Evolutionary conservation across 345 rosid genomes (phyloP).

Genomic region (Eucalyptus erythrocorys): DNA sequence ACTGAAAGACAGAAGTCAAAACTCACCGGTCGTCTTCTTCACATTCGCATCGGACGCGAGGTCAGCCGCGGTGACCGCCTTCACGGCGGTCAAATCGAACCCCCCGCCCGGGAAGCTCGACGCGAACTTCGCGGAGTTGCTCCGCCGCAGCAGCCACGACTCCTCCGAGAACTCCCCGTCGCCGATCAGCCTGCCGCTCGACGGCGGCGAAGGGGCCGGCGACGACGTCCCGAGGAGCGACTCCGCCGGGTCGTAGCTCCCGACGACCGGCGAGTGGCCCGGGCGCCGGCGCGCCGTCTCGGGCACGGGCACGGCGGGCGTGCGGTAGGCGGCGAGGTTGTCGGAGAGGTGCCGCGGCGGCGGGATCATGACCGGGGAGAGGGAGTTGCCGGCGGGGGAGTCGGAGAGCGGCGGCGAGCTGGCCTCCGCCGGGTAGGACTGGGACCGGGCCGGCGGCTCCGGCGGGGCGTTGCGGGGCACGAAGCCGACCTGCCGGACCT

Average conservation of each 20-base stretch:
- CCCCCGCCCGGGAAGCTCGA: constrained; percentile 70
- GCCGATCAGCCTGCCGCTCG: constrained; percentile 3
- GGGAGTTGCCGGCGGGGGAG: constrained; percentile 53
- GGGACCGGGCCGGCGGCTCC: constrained; percentile 15
- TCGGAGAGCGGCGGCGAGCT: constrained; percentile 16
- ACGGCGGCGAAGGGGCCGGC: constrained; percentile 12
- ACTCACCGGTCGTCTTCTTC: not conserved
- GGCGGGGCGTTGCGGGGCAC: constrained; percentile 48
- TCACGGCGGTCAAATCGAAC: constrained; percentile 50
- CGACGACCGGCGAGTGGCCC: not conserved
- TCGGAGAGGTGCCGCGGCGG: constrained; percentile 64
- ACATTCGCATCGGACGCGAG: constrained; percentile 42
- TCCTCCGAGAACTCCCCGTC: constrained; percentile 19
- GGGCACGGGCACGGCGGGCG: constrained; percentile 4
- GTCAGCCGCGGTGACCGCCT: constrained; percentile 46
- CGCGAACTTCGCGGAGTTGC: constrained; percentile 21
- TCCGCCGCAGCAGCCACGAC: constrained; percentile 12
- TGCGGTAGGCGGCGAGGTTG: constrained; percentile 10
- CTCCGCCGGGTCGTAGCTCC: constrained; percentile 43
- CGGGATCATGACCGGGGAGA: constrained; percentile 85
- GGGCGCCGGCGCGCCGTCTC: not conserved
- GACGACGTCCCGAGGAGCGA: constrained; percentile 49
- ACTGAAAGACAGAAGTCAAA: not conserved
- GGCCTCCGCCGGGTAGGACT: constrained; percentile 23
- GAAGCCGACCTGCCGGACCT: constrained; percentile 86